phyloP scores from a whole-genome alignment of 1,139 yeast genomes.

The Scheffersomyces stambukii region DNA sequence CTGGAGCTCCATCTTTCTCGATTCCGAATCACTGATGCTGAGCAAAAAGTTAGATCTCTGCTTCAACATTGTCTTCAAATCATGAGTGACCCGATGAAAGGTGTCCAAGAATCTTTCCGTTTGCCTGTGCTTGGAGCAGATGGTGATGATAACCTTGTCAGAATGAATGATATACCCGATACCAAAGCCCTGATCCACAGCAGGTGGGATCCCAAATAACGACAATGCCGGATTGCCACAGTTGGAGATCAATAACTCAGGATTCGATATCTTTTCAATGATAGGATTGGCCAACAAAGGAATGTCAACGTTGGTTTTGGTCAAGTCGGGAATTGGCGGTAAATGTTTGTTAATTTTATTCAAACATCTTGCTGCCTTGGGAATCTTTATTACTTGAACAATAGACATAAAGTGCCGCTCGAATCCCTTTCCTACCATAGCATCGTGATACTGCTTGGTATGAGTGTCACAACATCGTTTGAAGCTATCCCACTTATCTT shows the following conservation, averaged over 20 bases:
- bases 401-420: conserved; percentile 69
- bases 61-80: conserved; percentile 46
- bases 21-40: conserved; percentile 31
- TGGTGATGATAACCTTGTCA: conserved; percentile 55
- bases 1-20: conserved; percentile 32
- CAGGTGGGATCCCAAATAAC: conserved; percentile 74
- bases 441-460: conserved; percentile 41
- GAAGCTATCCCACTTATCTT: conserved; percentile 49
- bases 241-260: conserved; percentile 46
- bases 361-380: conserved; percentile 31
- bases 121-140: conserved; percentile 72
- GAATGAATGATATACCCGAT: conserved; percentile 70
- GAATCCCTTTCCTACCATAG: conserved; percentile 62
- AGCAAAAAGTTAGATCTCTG: conserved; percentile 31
- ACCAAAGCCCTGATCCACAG: conserved; percentile 71
- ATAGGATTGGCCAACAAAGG: conserved; percentile 61
- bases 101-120: conserved; percentile 66
- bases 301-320: conserved; percentile 20
- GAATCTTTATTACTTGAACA: conserved; percentile 38
- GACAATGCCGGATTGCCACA: conserved; percentile 78
- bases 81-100: conserved; percentile 54
- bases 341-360: conserved; percentile 37
- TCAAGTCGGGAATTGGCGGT: conserved; percentile 21
- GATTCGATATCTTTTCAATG: conserved; percentile 36
- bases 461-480: conserved; percentile 52